Evolutionary conservation across 495 filamentous ascomycete species (phyloP).

Genomic region (Evernia prunastri): DNA sequence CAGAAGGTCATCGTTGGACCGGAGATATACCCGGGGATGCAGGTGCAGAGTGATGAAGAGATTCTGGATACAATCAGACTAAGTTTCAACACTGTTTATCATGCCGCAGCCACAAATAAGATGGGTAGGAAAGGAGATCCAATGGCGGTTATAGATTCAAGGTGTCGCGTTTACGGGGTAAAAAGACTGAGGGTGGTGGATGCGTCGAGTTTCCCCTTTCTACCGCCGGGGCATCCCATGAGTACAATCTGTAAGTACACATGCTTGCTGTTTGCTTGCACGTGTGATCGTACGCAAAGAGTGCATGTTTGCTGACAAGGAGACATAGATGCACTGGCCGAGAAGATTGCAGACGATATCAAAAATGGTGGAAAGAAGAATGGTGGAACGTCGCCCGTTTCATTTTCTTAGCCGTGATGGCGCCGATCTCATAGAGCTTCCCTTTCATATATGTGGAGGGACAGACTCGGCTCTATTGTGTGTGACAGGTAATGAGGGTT

Average conservation of each 20-base stretch:
- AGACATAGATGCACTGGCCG: slow-evolving; percentile 45
- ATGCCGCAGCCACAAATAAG: slow-evolving; percentile 47
- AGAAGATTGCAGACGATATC: slow-evolving; percentile 47
- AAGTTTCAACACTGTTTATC: slow-evolving; percentile 44
- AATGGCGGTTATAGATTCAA: slow-evolving; percentile 48
- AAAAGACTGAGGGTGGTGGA: slow-evolving; percentile 55
- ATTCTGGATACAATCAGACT: slow-evolving; percentile 43
- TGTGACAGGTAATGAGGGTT: too few relatives aligned
- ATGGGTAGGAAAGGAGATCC: slow-evolving; percentile 50
- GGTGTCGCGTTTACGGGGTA: slow-evolving; percentile 51
- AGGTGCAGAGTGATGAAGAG: slow-evolving; percentile 43
- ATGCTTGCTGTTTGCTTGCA: too few relatives aligned
- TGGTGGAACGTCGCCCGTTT: too few relatives aligned
- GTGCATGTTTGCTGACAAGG: too few relatives aligned
- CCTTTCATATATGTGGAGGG: too few relatives aligned
- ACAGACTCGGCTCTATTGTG: too few relatives aligned
- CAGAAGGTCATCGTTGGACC: slow-evolving; percentile 33
- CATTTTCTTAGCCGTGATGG: too few relatives aligned
- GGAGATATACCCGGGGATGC: slow-evolving; percentile 46
- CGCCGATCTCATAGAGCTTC: too few relatives aligned
- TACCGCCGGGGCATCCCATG: slow-evolving; percentile 52
- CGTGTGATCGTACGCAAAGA: too few relatives aligned
- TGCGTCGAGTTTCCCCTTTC: slow-evolving; percentile 56
- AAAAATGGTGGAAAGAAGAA: too few relatives aligned
- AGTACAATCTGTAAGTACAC: slow-evolving; percentile 43